phyloP scores from a whole-genome alignment of 352 stramenopile genomes.

The Globisporangium sylvaticum region DNA sequence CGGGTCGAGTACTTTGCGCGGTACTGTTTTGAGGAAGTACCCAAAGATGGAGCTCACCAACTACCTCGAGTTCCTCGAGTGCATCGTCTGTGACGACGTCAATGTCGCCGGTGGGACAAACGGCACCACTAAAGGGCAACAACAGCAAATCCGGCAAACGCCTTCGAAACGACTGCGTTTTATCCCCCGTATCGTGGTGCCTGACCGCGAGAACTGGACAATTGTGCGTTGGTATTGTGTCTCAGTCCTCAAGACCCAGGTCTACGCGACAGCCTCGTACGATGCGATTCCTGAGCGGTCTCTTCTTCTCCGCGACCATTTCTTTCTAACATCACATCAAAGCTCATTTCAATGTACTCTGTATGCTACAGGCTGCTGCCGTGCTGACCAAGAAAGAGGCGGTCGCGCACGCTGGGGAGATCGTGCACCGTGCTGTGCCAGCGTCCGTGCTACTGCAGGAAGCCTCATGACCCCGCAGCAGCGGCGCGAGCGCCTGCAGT shows the following conservation, averaged over 20 bases:
- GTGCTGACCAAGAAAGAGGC: slow-evolving; percentile 49
- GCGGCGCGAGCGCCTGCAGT: slow-evolving; percentile 60
- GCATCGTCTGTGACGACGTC: slow-evolving; percentile 56
- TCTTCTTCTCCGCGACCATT: not conserved
- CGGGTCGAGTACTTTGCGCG: slow-evolving; percentile 73
- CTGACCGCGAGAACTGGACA: slow-evolving; percentile 68
- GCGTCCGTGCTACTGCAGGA: slow-evolving; percentile 56
- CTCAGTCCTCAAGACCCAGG: slow-evolving; percentile 8
- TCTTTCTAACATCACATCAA: not conserved
- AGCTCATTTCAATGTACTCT: not conserved
- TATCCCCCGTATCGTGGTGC: slow-evolving; percentile 45
- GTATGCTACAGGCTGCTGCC: slow-evolving; percentile 25
- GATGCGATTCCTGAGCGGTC: not conserved
- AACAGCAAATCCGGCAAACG: not conserved
- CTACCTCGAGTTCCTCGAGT: slow-evolving; percentile 78
- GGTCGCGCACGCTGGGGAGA: slow-evolving; percentile 37
- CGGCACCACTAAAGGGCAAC: not conserved
- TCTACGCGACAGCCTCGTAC: slow-evolving; percentile 8
- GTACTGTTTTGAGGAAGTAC: slow-evolving; percentile 74
- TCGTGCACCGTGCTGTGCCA: slow-evolving; percentile 41
- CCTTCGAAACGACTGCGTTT: slow-evolving; percentile 40
- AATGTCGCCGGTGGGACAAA: slow-evolving; percentile 2
- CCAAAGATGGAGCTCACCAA: slow-evolving; percentile 47
- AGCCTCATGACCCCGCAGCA: slow-evolving; percentile 68
- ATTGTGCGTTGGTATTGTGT: slow-evolving; percentile 16